Conservation (phyloP, 805 yeast genomes). For the Kuraishia borneana region DNA sequence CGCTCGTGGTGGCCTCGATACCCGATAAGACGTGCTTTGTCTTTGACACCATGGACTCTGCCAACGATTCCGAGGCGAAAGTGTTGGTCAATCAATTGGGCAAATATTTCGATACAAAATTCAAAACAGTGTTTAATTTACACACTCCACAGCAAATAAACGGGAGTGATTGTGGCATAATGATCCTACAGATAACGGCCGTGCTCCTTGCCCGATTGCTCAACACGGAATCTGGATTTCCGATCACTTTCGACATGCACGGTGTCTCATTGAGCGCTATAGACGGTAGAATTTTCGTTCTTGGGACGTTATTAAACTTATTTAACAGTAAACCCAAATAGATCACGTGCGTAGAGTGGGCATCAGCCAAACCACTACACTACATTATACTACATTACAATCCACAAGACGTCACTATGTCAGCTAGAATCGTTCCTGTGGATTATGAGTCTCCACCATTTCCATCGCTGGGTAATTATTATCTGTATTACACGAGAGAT, state of each 20-base stretch:
- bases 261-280: constrained; percentile 34
- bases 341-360: too few species aligned
- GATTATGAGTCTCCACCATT: constrained; percentile 74
- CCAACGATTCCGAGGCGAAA: constrained; percentile 26
- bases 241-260: constrained; percentile 26
- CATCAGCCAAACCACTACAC: too few species aligned
- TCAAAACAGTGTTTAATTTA: constrained; percentile 11
- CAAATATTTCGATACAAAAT: constrained; percentile 10
- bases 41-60: constrained; percentile 47
- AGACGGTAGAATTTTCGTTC: constrained; percentile 32
- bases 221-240: constrained; percentile 14
- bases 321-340: constrained; percentile 7
- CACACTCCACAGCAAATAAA: constrained; percentile 49
- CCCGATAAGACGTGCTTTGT: constrained; percentile 36
- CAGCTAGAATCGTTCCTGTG: constrained; percentile 43
- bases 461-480: constrained; percentile 51
- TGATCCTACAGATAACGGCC: constrained; percentile 25
- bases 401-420: too few species aligned
- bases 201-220: constrained; percentile 21
- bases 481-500: constrained; percentile 56
- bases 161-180: constrained; percentile 58
- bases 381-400: too few species aligned
- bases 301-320: constrained; percentile 21
- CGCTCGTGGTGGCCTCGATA: constrained; percentile 41
- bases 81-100: constrained; percentile 20